Evolutionary conservation across 257 asterid species (phyloP).

Genomic region (Capsicum rhomboideum): DNA sequence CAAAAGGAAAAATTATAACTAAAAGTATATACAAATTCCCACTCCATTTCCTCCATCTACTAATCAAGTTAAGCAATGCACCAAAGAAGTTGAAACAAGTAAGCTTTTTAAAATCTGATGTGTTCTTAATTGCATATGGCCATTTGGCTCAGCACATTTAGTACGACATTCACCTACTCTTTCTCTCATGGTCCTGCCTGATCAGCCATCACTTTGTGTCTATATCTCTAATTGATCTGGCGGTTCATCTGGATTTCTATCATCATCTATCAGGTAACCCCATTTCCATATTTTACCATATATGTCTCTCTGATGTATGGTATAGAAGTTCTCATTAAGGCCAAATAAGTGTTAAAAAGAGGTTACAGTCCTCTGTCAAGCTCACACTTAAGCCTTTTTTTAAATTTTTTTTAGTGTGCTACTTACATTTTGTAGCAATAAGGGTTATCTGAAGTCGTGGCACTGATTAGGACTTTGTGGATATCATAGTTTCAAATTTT

Average conservation of each 20-base stretch:
- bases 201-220: background rate
- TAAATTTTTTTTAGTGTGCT: background rate
- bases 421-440: background rate
- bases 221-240: background rate
- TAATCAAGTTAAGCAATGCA: too few species aligned
- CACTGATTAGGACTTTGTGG: background rate
- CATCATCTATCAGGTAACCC: background rate
- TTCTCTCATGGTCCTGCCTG: background rate
- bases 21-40: too few species aligned
- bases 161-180: background rate
- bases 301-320: background rate
- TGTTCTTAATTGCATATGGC: too few species aligned
- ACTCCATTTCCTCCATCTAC: too few species aligned
- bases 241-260: background rate
- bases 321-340: too few species aligned
- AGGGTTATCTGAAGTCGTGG: background rate
- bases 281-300: background rate
- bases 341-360: background rate
- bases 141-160: background rate
- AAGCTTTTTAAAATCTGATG: too few species aligned
- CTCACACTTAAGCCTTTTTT: background rate
- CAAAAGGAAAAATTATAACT: too few species aligned
- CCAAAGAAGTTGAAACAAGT: too few species aligned
- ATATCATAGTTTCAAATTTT: background rate
- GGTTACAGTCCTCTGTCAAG: background rate